Evolutionary conservation across 441 rosid species (phyloP).

Genomic region (Breynia disticha): DNA sequence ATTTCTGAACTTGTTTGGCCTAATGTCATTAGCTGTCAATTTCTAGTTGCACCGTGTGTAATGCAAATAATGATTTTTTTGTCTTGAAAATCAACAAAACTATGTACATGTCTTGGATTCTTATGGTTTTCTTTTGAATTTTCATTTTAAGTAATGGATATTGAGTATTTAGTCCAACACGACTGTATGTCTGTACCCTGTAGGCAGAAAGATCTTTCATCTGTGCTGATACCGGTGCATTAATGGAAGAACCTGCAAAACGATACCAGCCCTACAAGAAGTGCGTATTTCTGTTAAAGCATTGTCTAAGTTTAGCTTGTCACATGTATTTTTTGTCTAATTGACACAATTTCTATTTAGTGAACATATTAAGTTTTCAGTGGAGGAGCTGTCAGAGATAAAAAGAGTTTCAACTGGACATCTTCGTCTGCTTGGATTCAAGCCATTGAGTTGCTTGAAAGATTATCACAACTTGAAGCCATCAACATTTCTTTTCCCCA

Average conservation of each 20-base stretch:
- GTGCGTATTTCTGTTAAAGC: constrained; percentile 24
- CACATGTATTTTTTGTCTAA: not conserved
- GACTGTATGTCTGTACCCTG: constrained; percentile 17
- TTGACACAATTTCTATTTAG: constrained; percentile 20
- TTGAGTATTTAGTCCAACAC: constrained; percentile 3
- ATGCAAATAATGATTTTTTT: too few relatives aligned
- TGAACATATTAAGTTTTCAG: constrained; percentile 48
- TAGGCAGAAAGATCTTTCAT: constrained; percentile 87
- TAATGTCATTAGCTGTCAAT: not conserved
- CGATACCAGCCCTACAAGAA: constrained; percentile 56
- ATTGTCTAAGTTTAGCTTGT: not conserved
- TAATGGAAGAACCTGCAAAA: constrained; percentile 54
- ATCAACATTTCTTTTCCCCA: constrained; percentile 80
- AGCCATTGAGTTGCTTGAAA: constrained; percentile 82
- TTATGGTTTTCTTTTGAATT: not conserved
- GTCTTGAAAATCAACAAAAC: too few relatives aligned
- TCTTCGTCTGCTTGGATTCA: constrained; percentile 82
- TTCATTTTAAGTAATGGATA: not conserved
- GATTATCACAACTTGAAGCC: constrained; percentile 93
- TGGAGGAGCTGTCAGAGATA: constrained; percentile 59
- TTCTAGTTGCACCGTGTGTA: too few relatives aligned
- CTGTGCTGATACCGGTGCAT: constrained; percentile 88
- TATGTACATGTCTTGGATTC: too few relatives aligned
- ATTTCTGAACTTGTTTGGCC: not conserved
- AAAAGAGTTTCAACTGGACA: constrained; percentile 63